phyloP scores from a whole-genome alignment of 2,329 filamentous ascomycete species.

The Diaporthe helianthi region DNA sequence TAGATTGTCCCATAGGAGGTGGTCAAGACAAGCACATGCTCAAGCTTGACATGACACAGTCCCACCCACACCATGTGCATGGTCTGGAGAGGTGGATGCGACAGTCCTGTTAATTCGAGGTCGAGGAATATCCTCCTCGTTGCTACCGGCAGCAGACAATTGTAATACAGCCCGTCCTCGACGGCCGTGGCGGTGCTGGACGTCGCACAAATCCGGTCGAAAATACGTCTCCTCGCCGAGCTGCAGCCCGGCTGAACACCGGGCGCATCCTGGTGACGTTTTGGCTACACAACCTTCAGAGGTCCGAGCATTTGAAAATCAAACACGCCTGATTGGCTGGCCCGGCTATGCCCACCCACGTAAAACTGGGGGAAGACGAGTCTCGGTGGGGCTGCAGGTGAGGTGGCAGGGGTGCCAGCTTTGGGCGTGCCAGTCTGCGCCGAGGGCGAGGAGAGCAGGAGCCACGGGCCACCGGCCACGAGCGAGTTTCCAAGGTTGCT shows the following conservation, averaged over 20 bases:
- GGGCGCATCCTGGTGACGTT: constrained; percentile 31
- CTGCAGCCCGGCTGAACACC: background rate
- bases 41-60: constrained; percentile 16
- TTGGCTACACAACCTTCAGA: constrained; percentile 23
- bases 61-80: constrained; percentile 8
- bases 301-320: constrained; percentile 32
- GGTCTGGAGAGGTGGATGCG: background rate
- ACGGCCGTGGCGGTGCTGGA: background rate
- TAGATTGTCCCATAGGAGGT: background rate
- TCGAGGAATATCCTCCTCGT: background rate
- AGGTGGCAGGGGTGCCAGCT: constrained; percentile 31
- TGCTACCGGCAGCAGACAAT: background rate
- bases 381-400: constrained; percentile 21
- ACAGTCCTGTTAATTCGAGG: background rate
- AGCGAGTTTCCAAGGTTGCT: constrained; percentile 24
- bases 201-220: constrained; percentile 32
- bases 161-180: background rate
- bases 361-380: constrained; percentile 22
- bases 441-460: constrained; percentile 27
- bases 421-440: constrained; percentile 14
- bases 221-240: constrained; percentile 32
- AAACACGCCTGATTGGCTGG: constrained; percentile 26
- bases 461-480: constrained; percentile 28
- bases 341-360: constrained; percentile 27
- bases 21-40: constrained; percentile 2